phyloP scores from a whole-genome alignment of 2,329 filamentous ascomycete species.

The Monilinia aucupariae region DNA sequence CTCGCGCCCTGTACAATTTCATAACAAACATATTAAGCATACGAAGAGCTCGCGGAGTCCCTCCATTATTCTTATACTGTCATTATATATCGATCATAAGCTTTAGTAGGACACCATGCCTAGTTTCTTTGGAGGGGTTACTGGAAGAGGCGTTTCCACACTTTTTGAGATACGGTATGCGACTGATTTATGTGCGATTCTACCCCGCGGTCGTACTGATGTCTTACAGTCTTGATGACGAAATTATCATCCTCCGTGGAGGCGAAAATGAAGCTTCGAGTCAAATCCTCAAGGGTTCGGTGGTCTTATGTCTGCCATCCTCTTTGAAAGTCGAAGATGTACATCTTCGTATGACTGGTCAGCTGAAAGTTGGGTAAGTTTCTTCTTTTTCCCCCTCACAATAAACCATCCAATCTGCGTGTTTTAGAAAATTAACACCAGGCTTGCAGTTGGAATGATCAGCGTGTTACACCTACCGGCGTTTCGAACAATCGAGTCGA shows the following conservation, averaged over 20 bases:
- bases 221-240: conserved; percentile 60
- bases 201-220: conserved; percentile 18
- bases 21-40: neutral
- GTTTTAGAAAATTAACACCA: neutral
- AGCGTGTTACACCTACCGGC: conserved; percentile 50
- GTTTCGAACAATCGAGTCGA: conserved; percentile 56
- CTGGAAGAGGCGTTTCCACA: conserved; percentile 33
- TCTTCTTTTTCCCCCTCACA: conserved; percentile 3
- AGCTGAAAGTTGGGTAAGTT: conserved; percentile 62
- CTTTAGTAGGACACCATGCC: conserved; percentile 29
- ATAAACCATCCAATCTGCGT: conserved; percentile 1
- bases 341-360: conserved; percentile 64
- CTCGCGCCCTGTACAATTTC: neutral
- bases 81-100: neutral
- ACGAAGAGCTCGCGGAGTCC: neutral
- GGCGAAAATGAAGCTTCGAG: conserved; percentile 69
- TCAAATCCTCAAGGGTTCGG: conserved; percentile 65
- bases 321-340: conserved; percentile 68
- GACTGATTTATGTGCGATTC: neutral
- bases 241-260: conserved; percentile 74
- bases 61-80: neutral
- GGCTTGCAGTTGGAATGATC: conserved; percentile 45
- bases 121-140: conserved; percentile 33
- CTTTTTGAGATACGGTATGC: conserved; percentile 38
- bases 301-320: conserved; percentile 68